Conservation (phyloP, 177 flowering plant genomes). For the Telopea speciosissima region DNA sequence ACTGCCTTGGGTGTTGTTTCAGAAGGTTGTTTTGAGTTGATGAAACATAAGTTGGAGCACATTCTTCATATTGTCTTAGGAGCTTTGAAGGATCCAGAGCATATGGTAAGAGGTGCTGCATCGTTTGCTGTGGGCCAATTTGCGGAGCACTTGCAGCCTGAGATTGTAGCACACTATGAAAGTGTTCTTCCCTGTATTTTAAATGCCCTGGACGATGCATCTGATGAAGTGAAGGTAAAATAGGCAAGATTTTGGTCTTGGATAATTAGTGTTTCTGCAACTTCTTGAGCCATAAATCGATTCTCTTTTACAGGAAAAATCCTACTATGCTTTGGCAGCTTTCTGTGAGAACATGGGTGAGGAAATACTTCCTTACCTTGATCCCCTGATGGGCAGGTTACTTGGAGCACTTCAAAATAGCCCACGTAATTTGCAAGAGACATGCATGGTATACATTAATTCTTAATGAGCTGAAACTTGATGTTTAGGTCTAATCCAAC, state of each 20-base stretch:
- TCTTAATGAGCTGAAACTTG: neutral
- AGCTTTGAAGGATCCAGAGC: slow-evolving; percentile 81
- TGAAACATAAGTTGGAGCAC: slow-evolving; percentile 74
- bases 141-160: slow-evolving; percentile 96
- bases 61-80: slow-evolving; percentile 74
- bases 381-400: slow-evolving; percentile 80
- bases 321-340: slow-evolving; percentile 96
- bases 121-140: slow-evolving; percentile 98
- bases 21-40: slow-evolving; percentile 81
- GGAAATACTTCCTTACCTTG: slow-evolving; percentile 86
- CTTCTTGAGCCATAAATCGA: neutral
- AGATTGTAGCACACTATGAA: slow-evolving; percentile 75
- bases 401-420: slow-evolving; percentile 76
- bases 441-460: slow-evolving; percentile 71
- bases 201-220: slow-evolving; percentile 74
- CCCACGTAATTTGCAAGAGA: slow-evolving; percentile 89
- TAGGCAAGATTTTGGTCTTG: slow-evolving; percentile 1
- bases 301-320: slow-evolving; percentile 64
- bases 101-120: slow-evolving; percentile 95
- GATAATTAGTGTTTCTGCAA: neutral
- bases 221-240: slow-evolving; percentile 88
- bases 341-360: slow-evolving; percentile 98
- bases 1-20: slow-evolving; percentile 86
- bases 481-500: neutral
- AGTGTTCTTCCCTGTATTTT: slow-evolving; percentile 84